These are phyloP conservation scores for Hypoxylon crocopeplum DNA, from an alignment of 495 filamentous ascomycete species.

Conservation along the genomic window DNA sequence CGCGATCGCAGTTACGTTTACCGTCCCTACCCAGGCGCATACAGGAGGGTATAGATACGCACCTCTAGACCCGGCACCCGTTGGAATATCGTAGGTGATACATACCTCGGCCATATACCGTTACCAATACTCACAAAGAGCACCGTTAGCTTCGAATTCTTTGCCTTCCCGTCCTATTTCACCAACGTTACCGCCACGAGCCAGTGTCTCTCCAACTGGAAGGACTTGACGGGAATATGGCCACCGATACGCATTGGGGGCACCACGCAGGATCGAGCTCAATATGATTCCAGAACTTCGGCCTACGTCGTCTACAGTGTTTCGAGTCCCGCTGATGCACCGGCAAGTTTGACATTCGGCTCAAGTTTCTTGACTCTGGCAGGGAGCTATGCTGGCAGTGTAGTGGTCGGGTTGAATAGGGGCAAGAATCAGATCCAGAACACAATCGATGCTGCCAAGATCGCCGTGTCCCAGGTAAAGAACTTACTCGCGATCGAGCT, in stretches of 20 bases:
- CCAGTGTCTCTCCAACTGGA: conserved; percentile 62
- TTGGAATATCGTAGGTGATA: conserved; percentile 59
- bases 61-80: conserved; percentile 54
- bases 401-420: conserved; percentile 64
- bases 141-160: conserved; percentile 59
- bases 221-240: conserved; percentile 59
- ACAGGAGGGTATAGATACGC: conserved; percentile 42
- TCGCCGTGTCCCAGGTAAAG: conserved; percentile 51
- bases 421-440: conserved; percentile 63
- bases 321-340: conserved; percentile 58
- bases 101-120: background rate
- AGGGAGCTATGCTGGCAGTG: conserved; percentile 56
- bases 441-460: conserved; percentile 60
- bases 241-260: conserved; percentile 67
- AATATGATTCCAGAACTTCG: conserved; percentile 57
- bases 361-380: conserved; percentile 62
- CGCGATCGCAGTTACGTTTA: conserved; percentile 39
- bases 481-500: conserved; percentile 66
- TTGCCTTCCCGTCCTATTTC: conserved; percentile 66
- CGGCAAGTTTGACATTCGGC: conserved; percentile 62
- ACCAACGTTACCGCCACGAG: conserved; percentile 60
- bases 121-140: background rate
- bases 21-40: conserved; percentile 41
- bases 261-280: conserved; percentile 66
- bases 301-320: conserved; percentile 64